Percentiles rank a stretch among this genome's conserved stretches.
Evolutionary conservation across 192 early-diverging fungal species (phyloP).

Genomic region (Jimgerdemannia flammicorona): DNA sequence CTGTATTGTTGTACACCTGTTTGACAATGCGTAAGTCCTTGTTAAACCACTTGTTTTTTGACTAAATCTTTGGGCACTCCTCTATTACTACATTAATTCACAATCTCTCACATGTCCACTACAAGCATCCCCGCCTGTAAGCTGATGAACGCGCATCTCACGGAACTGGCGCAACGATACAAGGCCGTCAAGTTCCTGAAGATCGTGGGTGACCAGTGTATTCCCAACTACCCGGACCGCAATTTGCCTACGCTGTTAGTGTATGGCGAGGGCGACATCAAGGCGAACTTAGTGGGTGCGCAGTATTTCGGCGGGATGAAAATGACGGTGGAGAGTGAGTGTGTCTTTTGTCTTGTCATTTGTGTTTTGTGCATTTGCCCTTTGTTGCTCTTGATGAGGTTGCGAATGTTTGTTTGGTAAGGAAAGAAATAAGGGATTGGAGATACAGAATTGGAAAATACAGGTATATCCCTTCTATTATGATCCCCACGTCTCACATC

Average conservation of each 20-base stretch:
- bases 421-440: no score
- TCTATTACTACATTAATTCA: neutral
- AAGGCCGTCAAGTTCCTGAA: conserved; percentile 91
- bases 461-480: no score
- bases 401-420: no score
- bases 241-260: conserved; percentile 89
- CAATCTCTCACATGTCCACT: conserved; percentile 11
- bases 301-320: conserved; percentile 76
- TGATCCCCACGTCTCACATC: no score
- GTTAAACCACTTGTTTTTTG: no score
- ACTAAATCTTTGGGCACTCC: no score
- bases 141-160: conserved; percentile 75
- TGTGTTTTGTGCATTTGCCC: neutral
- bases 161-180: conserved; percentile 69
- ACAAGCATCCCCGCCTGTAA: conserved; percentile 79
- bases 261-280: conserved; percentile 86
- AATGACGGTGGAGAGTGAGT: conserved; percentile 62
- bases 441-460: no score
- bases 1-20: conserved; percentile 63
- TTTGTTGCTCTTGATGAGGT: neutral
- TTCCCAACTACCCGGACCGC: conserved; percentile 91
- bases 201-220: conserved; percentile 90
- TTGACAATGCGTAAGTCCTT: conserved; percentile 51
- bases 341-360: no score
- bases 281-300: conserved; percentile 79